Percentiles rank a stretch among this genome's conserved stretches.
These are phyloP conservation scores for Tanozyma kutaoensis DNA, from an alignment of 805 yeast species.

Conservation along the genomic window DNA sequence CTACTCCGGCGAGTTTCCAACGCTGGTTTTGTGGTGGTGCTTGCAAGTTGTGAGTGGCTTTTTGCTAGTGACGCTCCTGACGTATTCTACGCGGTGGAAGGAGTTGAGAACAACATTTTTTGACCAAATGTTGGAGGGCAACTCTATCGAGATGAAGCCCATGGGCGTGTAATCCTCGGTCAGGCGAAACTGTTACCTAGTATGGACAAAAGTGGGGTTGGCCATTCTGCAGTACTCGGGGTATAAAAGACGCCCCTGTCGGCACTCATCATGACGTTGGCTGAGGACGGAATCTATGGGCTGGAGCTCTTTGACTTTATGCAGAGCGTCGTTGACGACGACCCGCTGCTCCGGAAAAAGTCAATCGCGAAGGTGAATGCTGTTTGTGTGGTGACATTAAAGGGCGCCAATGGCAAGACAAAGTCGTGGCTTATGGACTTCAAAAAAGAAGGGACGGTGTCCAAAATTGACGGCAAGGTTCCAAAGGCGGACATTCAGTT, in stretches of 20 bases:
- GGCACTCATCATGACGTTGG: constrained; percentile 7
- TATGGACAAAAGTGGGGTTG: too few relatives aligned
- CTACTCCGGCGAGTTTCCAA: constrained; percentile 56
- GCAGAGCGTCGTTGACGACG: constrained; percentile 10
- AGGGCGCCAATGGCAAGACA: background rate
- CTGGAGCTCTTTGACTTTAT: constrained; percentile 9
- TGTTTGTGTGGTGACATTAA: constrained; percentile 3
- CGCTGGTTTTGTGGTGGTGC: constrained; percentile 70
- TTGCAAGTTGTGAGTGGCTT: constrained; percentile 57
- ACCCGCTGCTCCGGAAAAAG: constrained; percentile 7
- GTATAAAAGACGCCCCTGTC: too few relatives aligned
- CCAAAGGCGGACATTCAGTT: constrained; percentile 2
- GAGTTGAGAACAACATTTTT: constrained; percentile 85
- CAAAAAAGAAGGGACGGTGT: background rate
- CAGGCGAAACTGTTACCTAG: too few relatives aligned
- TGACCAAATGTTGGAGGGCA: constrained; percentile 66
- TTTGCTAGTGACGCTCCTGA: constrained; percentile 66
- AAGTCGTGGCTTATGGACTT: constrained; percentile 1
- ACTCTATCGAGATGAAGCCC: too few relatives aligned
- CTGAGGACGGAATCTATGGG: constrained; percentile 12
- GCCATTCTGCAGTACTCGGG: too few relatives aligned
- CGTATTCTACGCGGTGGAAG: constrained; percentile 85
- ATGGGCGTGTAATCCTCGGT: too few relatives aligned
- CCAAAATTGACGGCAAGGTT: background rate
- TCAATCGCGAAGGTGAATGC: constrained; percentile 10